These are phyloP conservation scores for Fraxinus latifolia DNA, from an alignment of 305 asterid species.

Conservation along the genomic window DNA sequence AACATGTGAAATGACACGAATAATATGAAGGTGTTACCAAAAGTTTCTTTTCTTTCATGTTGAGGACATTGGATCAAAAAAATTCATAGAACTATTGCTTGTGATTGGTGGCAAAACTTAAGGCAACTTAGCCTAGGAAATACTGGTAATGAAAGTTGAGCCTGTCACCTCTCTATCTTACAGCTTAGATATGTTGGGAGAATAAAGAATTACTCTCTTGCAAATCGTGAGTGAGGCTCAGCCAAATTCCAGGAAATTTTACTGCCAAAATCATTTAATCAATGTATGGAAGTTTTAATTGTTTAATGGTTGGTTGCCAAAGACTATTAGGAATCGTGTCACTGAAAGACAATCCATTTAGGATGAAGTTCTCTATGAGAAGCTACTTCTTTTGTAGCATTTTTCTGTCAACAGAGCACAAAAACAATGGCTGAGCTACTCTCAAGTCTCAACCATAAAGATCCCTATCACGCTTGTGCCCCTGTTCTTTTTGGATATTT, in stretches of 20 bases:
- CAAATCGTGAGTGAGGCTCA: neutral
- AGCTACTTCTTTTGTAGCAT: neutral
- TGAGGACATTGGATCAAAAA: neutral
- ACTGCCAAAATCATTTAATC: neutral
- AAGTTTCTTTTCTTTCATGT: neutral
- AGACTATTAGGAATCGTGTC: neutral
- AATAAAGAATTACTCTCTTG: neutral
- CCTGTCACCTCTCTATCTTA: neutral
- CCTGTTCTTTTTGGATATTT: neutral
- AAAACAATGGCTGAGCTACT: neutral
- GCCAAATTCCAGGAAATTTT: neutral
- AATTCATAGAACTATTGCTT: neutral
- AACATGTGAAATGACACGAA: neutral
- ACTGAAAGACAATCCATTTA: neutral
- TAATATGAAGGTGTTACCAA: neutral
- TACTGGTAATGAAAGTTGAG: neutral
- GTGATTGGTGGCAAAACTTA: neutral
- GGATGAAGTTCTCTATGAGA: neutral
- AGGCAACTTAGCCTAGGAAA: neutral
- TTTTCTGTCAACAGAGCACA: neutral
- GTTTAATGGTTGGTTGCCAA: neutral
- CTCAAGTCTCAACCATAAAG: neutral
- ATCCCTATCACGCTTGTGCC: neutral
- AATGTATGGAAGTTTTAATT: neutral
- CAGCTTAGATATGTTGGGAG: neutral